Evolutionary conservation across 2,329 filamentous ascomycete genomes (phyloP), one percentile per base, ranked within the genome.

Genomic region (Neophaeococcomyces mojaviensis): DNA sequence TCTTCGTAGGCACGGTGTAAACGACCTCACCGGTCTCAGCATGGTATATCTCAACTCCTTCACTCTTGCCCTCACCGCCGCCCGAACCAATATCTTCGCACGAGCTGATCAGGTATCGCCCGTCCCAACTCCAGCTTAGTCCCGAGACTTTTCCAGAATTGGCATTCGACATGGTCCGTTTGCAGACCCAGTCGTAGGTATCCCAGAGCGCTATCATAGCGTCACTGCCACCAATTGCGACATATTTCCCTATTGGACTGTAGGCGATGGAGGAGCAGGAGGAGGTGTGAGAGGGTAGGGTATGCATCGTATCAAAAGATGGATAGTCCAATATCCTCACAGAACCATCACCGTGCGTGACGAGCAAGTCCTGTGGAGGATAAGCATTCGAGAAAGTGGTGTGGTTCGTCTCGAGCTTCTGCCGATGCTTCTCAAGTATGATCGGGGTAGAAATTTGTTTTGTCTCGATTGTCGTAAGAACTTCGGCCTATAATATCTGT

Each of bases 331-430:
- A 58, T 50, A 72, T 68, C 48, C 70, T 70, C 48, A 73, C 68
- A 24, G 64, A 67, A 47, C 70, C 70, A 52, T 73, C 69, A 49
- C 70, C 70, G 13, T 69, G 71, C 19, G 70, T 73, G 89, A 71
- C 64, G 50, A 73, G 66, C 42, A 72, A 59, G 45, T 70, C 62
- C 8, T 67, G 59, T 18, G 67, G 59, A 6, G 66, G 65, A 47
- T 67, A 60, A 31, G 68, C 61, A 49, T 72, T 63, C 15, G 68
- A 69, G 59, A 73, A 73, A 18, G 65, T 63, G 5, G 68, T 71
- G 16, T 68, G 68, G 50, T 73, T 73, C 2, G 70, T 73, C 56
- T 72, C 69, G 28, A 70, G 58, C 16, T 64, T 51, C 57, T 72
- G 70, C 3, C 65, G 69, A 34, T 68, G 66, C 2, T 64, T 52